Conservation (phyloP, 208 protist genomes). For the Vickermania ingenoplastis region DNA sequence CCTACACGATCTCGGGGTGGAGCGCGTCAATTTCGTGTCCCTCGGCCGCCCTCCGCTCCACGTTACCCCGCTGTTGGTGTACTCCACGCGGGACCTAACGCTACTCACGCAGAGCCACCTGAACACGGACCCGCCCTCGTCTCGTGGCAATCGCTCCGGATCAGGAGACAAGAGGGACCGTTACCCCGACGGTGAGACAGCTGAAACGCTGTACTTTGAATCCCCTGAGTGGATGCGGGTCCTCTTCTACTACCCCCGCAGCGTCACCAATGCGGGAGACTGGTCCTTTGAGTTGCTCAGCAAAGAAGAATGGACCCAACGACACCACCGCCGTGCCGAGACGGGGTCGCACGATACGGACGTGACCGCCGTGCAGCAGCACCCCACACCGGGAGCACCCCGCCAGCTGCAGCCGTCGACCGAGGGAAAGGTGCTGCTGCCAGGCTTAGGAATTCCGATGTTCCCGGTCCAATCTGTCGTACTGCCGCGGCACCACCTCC, state of each 20-base stretch:
- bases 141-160: neutral
- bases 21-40: constrained; percentile 61
- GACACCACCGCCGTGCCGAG: constrained; percentile 6
- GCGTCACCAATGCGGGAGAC: constrained; percentile 22
- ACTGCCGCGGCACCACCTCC: neutral
- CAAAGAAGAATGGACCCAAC: constrained; percentile 48
- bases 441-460: constrained; percentile 5
- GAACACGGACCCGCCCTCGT: constrained; percentile 7
- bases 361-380: no score
- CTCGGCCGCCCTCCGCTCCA: constrained; percentile 80
- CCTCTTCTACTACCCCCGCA: constrained; percentile 59
- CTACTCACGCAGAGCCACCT: constrained; percentile 68
- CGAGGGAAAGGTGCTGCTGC: constrained; percentile 4
- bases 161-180: neutral
- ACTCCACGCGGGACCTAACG: constrained; percentile 45
- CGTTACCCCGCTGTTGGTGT: constrained; percentile 70
- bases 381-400: no score
- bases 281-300: constrained; percentile 54
- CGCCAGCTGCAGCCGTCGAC: neutral
- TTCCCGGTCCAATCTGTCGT: neutral
- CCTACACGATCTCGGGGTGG: constrained; percentile 62
- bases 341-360: neutral
- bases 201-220: constrained; percentile 24
- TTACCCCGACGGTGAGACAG: neutral
- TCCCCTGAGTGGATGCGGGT: constrained; percentile 51